A percentile compares a stretch with the other conserved stretches of the same genome.
These are phyloP conservation scores for Pythium rishiriense DNA, from an alignment of 352 stramenopile species.

Conservation along the genomic window DNA sequence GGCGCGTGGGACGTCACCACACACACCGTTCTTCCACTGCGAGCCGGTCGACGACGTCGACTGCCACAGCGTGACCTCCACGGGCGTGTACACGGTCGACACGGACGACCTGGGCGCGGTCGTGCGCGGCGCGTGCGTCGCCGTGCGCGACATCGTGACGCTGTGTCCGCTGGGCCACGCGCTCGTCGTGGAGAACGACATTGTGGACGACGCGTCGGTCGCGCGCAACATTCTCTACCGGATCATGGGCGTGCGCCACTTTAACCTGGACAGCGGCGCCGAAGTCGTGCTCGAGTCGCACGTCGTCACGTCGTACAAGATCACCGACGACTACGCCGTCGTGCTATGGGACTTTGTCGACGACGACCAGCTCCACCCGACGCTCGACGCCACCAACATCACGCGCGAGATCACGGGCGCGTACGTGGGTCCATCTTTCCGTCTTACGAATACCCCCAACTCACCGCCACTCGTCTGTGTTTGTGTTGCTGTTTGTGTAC, in stretches of 20 bases:
- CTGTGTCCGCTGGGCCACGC: constrained; percentile 31
- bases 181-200: constrained; percentile 22
- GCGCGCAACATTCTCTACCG: constrained; percentile 8
- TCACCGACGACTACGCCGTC: constrained; percentile 27
- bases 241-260: constrained; percentile 4
- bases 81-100: constrained; percentile 36
- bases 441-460: background rate
- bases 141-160: constrained; percentile 27
- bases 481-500: background rate
- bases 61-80: constrained; percentile 20
- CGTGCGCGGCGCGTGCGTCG: constrained; percentile 24
- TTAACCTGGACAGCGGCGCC: background rate
- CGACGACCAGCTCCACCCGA: constrained; percentile 32
- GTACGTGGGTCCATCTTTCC: background rate
- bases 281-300: constrained; percentile 26
- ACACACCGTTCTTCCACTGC: constrained; percentile 2
- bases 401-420: constrained; percentile 20
- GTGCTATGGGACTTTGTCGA: constrained; percentile 35
- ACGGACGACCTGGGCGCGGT: constrained; percentile 24
- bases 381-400: constrained; percentile 16
- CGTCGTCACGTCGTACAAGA: constrained; percentile 28
- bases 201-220: constrained; percentile 10
- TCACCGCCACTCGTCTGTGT: background rate
- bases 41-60: constrained; percentile 1
- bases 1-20: background rate